Percentiles rank a stretch among this genome's conserved stretches.
Conservation (phyloP, 2,329 filamentous ascomycete species). For the Decorospora gaudefroyi region DNA sequence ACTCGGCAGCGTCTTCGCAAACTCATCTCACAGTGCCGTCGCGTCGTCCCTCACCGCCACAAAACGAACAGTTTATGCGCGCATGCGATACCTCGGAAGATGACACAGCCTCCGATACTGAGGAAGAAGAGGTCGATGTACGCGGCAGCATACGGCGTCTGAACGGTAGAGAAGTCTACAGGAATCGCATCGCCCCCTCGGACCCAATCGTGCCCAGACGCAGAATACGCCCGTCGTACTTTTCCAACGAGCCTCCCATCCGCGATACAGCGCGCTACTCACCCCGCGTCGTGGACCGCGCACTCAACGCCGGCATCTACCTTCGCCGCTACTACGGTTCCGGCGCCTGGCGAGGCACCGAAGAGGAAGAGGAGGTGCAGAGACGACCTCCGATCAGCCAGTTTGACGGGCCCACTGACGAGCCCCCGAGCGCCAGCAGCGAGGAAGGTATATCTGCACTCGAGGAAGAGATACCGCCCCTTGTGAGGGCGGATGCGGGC, state of each 20-base stretch:
- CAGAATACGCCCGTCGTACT: slow-evolving; percentile 27
- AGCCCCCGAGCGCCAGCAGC: slow-evolving; percentile 17
- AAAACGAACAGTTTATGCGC: slow-evolving; percentile 54
- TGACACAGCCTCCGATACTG: slow-evolving; percentile 56
- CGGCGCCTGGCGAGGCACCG: slow-evolving; percentile 5
- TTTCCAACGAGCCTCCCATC: slow-evolving; percentile 34
- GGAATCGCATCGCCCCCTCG: slow-evolving; percentile 10
- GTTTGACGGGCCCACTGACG: slow-evolving; percentile 27
- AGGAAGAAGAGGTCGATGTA: slow-evolving; percentile 53
- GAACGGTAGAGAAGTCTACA: slow-evolving; percentile 32
- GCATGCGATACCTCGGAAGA: slow-evolving; percentile 56
- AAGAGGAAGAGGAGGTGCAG: slow-evolving; percentile 9
- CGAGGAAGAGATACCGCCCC: slow-evolving; percentile 28
- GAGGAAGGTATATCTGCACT: too few relatives aligned
- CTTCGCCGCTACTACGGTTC: slow-evolving; percentile 37
- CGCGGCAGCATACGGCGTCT: slow-evolving; percentile 14
- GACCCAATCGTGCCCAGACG: slow-evolving; percentile 12
- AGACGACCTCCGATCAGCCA: slow-evolving; percentile 18
- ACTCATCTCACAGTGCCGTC: slow-evolving; percentile 48
- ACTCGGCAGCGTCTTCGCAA: slow-evolving; percentile 44
- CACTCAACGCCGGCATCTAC: slow-evolving; percentile 35
- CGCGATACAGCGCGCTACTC: slow-evolving; percentile 37
- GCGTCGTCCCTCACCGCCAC: slow-evolving; percentile 31
- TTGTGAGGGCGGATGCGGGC: slow-evolving; percentile 10
- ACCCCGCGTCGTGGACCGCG: slow-evolving; percentile 33